Conservation (phyloP, 495 filamentous ascomycete genomes). For the Thermothielavioides terrestris region DNA sequence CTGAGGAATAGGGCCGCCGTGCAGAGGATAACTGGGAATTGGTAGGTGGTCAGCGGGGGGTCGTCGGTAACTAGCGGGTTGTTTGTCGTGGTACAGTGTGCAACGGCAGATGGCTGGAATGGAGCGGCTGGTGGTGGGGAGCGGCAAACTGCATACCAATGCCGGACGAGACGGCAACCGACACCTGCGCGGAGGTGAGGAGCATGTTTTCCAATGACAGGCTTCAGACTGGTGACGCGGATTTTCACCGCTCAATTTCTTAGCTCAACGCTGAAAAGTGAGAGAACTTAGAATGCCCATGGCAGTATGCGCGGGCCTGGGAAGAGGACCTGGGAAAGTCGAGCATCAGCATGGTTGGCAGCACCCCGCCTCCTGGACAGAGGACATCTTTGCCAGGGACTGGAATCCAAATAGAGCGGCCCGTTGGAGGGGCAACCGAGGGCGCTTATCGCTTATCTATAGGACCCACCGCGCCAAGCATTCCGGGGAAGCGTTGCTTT, state of each 20-base stretch:
- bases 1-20: conserved; percentile 44
- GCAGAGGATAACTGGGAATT: conserved; percentile 40
- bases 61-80: conserved; percentile 32
- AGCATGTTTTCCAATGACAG: conserved; percentile 27
- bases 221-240: background rate
- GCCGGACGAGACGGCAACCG: conserved; percentile 39
- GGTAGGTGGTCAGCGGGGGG: conserved; percentile 15
- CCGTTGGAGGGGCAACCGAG: conserved; percentile 3
- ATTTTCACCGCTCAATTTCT: background rate
- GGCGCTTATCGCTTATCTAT: background rate
- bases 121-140: background rate
- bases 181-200: conserved; percentile 46
- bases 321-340: background rate
- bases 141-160: conserved; percentile 33
- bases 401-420: background rate
- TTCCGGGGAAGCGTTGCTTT: background rate
- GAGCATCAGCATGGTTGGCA: background rate
- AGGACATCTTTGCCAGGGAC: no score
- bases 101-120: background rate
- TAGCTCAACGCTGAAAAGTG: no score
- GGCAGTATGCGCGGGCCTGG: background rate
- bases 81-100: background rate
- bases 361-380: no score
- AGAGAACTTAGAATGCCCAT: no score
- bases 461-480: background rate